A percentile compares a stretch with the other conserved stretches of the same genome.
Conservation (phyloP, 345 rosid species). For the Aquilaria sinensis region DNA sequence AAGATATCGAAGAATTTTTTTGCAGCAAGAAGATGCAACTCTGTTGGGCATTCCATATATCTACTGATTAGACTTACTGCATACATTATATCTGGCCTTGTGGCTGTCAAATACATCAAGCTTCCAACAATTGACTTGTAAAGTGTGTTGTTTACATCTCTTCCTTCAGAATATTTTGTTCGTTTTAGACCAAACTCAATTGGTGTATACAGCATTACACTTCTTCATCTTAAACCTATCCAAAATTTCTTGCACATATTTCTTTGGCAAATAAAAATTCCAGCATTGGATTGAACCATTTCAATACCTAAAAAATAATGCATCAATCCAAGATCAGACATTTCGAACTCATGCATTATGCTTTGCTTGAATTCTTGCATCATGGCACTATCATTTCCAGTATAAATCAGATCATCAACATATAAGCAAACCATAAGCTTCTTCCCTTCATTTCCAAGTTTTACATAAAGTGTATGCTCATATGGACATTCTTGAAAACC, state of each 20-base stretch:
- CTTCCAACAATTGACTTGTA: no score
- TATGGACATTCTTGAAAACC: no score
- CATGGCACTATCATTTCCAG: background rate
- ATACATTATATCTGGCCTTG: no score
- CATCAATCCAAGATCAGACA: background rate
- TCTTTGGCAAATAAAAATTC: no score
- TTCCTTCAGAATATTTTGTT: no score
- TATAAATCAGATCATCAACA: constrained; percentile 8
- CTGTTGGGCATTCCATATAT: background rate
- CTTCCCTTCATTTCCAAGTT: background rate
- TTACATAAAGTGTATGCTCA: background rate
- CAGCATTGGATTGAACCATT: background rate
- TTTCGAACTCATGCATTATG: background rate
- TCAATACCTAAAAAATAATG: background rate
- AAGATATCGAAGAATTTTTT: background rate
- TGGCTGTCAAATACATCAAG: no score
- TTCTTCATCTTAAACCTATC: no score
- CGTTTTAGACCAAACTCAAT: no score
- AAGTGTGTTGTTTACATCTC: no score
- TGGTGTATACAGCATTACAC: no score
- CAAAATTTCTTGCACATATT: no score
- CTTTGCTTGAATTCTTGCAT: background rate
- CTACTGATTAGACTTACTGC: background rate
- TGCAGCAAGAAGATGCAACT: background rate
- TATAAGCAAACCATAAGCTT: background rate